A percentile compares a stretch with the other conserved stretches of the same genome.
Evolutionary conservation across 2,329 filamentous ascomycete species (phyloP).

Genomic region (Anthostomella pinea): DNA sequence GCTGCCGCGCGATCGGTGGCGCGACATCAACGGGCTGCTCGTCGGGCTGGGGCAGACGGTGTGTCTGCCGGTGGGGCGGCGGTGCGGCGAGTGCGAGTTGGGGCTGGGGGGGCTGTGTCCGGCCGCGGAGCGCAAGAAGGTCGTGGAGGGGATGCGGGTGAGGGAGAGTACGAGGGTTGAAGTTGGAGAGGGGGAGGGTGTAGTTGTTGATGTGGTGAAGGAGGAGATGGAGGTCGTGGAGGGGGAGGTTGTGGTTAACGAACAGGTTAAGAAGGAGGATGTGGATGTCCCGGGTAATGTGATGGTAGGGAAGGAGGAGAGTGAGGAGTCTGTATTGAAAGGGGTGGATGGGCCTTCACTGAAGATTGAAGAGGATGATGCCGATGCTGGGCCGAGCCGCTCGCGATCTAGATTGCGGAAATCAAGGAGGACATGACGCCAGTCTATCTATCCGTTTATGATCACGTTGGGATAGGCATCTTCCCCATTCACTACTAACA

Average conservation of each 20-base stretch:
- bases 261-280: conserved; percentile 32
- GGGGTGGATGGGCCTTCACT: background rate
- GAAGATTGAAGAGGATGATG: background rate
- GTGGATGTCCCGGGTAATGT: conserved; percentile 24
- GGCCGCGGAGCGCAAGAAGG: conserved; percentile 64
- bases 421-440: conserved; percentile 4
- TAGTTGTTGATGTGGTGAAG: conserved; percentile 17
- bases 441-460: too few relatives aligned
- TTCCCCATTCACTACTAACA: too few relatives aligned
- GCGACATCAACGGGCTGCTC: conserved; percentile 86
- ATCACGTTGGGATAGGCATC: too few relatives aligned
- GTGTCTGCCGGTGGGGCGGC: conserved; percentile 74
- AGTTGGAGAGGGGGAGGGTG: conserved; percentile 23
- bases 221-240: conserved; percentile 21
- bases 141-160: conserved; percentile 53
- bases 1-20: conserved; percentile 83
- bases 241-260: conserved; percentile 26
- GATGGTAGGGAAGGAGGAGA: conserved; percentile 15
- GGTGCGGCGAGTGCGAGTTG: conserved; percentile 83
- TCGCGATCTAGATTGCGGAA: conserved; percentile 1
- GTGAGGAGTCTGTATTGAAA: conserved; percentile 2
- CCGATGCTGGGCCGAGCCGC: too few relatives aligned
- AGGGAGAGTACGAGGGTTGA: conserved; percentile 39
- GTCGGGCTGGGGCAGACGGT: conserved; percentile 87
- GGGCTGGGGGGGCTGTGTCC: conserved; percentile 74